Evolutionary conservation across 345 rosid genomes (phyloP), one percentile per base, ranked within the genome.

Genomic region (Angophora floribunda): DNA sequence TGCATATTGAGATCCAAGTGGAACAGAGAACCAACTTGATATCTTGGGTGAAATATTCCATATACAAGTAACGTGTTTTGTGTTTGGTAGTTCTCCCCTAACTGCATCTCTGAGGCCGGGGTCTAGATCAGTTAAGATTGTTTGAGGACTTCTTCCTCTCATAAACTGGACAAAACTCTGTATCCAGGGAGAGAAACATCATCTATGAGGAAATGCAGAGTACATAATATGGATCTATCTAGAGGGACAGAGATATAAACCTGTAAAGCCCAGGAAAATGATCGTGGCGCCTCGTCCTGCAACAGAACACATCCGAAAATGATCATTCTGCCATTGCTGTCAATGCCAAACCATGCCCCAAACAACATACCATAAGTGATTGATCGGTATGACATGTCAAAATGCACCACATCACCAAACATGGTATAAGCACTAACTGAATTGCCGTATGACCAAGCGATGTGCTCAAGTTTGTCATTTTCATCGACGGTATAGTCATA

Each of bases 261-360:
- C 99, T 97, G 99, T 90, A 96, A 90, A 88, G 99, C 99, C 98
- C 99, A 97, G 55, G 94, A 52, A 52, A 96, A 96, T 26, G 99
- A 96, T 86, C 85, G 89, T 36, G 89, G 90, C 65, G 89, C 95
- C 90, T 96, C 99, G 86, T 95, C 99, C 89, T 96, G 98, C 88
- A 97, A 94, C 92, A 97, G 92, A 75, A 90, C 95, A 92, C 97
- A 97, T 44, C 98, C 99, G 87, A 96, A 93, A 87, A 95, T 90
- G 90, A 97, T 87, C 10, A 95, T 90, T 53, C 93, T 94, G 24
- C 99, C 99, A 89, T 94, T 87, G 88, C 88, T 93, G 55, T 96
- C 95, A 79, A 96, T 96, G 8, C 98, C 99, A 87, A 96, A 94
- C 93, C 97, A 95, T 22, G 95, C 90, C 88, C 98, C 99, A 82